These are phyloP conservation scores for Coemansia guatemalensis DNA, from an alignment of 192 early-diverging fungal species.

Conservation along the genomic window DNA sequence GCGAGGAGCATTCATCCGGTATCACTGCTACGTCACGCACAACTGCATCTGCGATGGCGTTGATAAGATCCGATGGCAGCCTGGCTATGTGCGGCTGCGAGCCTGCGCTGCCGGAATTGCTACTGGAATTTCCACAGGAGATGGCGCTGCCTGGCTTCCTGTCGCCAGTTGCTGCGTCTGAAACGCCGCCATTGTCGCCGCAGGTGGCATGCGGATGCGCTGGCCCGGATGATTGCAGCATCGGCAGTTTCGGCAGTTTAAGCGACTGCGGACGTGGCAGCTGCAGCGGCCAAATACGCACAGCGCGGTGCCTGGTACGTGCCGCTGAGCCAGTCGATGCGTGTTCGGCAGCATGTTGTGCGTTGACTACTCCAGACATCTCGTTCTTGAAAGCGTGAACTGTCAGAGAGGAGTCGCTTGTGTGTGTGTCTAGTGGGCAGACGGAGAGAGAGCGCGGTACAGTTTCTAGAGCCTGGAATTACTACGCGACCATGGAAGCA, in stretches of 20 bases:
- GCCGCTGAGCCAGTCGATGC: background rate
- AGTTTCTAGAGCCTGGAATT: conserved; percentile 2
- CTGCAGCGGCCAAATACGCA: conserved; percentile 5
- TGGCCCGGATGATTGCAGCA: background rate
- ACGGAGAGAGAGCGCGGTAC: background rate
- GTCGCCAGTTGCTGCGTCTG: no score
- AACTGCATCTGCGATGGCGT: conserved; percentile 24
- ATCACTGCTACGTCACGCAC: background rate
- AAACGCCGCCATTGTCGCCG: background rate
- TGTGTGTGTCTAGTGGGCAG: background rate
- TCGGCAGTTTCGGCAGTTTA: background rate
- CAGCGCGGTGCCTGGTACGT: background rate
- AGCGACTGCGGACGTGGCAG: background rate
- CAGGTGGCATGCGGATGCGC: background rate
- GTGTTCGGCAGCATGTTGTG: background rate
- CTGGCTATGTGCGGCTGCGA: conserved; percentile 6
- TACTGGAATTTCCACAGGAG: background rate
- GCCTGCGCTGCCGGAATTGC: background rate
- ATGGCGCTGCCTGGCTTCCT: background rate
- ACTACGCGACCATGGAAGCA: conserved; percentile 15
- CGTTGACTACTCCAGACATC: background rate
- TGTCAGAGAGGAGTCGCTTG: background rate
- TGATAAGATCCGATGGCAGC: conserved; percentile 38
- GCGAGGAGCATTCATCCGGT: conserved; percentile 6
- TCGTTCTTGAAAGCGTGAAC: background rate